These are phyloP conservation scores for Lactifluus hygrophoroides DNA, from an alignment of 768 basidiomycete species.

Conservation along the genomic window DNA sequence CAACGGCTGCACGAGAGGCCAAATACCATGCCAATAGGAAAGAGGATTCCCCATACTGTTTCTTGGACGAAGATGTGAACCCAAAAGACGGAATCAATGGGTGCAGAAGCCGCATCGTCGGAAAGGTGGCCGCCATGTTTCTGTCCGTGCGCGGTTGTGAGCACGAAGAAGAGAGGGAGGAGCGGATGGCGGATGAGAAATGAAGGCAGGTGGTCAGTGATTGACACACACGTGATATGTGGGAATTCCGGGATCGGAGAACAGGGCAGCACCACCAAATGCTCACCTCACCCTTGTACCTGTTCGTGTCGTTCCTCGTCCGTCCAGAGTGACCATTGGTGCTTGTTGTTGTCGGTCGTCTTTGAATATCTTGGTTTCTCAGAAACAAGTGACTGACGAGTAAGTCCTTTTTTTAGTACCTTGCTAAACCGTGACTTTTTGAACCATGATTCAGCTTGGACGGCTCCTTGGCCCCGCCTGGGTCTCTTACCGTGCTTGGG, in stretches of 20 bases:
- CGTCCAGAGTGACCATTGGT: neutral
- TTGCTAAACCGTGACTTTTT: neutral
- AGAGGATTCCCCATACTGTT: constrained; percentile 76
- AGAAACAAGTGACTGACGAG: neutral
- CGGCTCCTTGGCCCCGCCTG: neutral
- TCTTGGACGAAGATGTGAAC: constrained; percentile 77
- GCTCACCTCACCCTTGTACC: no score
- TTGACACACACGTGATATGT: no score
- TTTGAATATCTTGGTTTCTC: neutral
- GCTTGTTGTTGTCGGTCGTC: no score
- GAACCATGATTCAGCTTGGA: neutral
- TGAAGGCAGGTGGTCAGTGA: no score
- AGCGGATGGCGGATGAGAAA: no score
- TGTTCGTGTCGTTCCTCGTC: no score
- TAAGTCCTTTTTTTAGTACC: neutral
- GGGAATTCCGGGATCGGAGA: no score
- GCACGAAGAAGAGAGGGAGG: neutral
- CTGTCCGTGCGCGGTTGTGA: constrained; percentile 39
- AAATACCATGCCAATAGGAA: constrained; percentile 77
- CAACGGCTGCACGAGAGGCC: constrained; percentile 73
- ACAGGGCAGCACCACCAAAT: no score
- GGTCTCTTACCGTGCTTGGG: neutral
- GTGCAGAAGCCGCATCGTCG: constrained; percentile 54
- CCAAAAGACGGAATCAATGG: constrained; percentile 72
- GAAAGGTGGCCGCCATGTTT: constrained; percentile 52